Conservation (phyloP, 345 rosid species). For the Trapa incisa region DNA sequence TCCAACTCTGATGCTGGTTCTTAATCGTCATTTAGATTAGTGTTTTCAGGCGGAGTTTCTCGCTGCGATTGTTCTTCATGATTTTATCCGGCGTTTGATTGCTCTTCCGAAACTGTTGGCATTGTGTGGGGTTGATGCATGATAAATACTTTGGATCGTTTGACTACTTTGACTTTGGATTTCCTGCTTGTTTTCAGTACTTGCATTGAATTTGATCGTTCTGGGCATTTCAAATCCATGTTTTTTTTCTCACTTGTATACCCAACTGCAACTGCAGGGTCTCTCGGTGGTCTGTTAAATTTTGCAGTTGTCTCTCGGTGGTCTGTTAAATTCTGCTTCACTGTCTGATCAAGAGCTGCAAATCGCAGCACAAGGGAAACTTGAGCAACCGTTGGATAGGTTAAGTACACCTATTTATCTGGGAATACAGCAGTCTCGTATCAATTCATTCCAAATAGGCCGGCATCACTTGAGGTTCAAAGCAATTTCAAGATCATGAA, state of each 20-base stretch:
- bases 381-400: slow-evolving; percentile 50
- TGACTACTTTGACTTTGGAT: neutral
- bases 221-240: neutral
- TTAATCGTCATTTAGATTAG: neutral
- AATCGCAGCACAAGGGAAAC: slow-evolving; percentile 40
- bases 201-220: neutral
- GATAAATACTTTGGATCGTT: neutral
- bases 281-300: neutral
- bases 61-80: neutral
- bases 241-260: neutral
- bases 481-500: neutral
- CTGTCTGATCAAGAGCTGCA: neutral
- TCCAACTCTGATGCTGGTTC: neutral
- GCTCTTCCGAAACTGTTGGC: neutral
- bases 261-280: neutral
- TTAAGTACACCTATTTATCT: slow-evolving; percentile 64
- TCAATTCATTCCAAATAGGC: slow-evolving; percentile 18
- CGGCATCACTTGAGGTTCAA: slow-evolving; percentile 16
- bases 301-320: neutral
- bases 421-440: slow-evolving; percentile 23
- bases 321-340: neutral
- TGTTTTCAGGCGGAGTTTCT: neutral
- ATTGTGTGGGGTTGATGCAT: neutral
- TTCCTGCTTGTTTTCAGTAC: neutral
- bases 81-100: neutral